phyloP scores from a whole-genome alignment of 2,329 filamentous ascomycete genomes.

The Penicillium sclerotiorum region DNA sequence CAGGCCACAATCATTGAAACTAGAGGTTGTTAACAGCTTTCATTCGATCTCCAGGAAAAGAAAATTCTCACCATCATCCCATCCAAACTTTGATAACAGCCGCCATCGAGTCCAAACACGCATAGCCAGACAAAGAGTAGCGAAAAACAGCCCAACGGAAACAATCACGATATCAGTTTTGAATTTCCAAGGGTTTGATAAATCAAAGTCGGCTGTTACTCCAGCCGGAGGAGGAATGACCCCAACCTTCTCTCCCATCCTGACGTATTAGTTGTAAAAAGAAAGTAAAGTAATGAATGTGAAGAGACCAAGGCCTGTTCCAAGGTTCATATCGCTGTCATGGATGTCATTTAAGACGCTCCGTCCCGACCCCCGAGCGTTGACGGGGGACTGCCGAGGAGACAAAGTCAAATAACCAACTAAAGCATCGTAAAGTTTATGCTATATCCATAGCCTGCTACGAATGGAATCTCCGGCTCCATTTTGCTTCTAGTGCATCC shows the following conservation, averaged over 20 bases:
- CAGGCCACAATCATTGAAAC: constrained; percentile 26
- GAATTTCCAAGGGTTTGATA: constrained; percentile 16
- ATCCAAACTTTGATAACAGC: constrained; percentile 20
- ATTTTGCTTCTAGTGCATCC: constrained; percentile 5
- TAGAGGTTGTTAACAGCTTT: constrained; percentile 10
- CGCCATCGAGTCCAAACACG: constrained; percentile 18
- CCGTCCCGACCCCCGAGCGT: background rate
- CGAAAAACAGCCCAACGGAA: constrained; percentile 10
- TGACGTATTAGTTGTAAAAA: background rate
- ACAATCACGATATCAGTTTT: constrained; percentile 10
- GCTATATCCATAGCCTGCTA: too few species aligned
- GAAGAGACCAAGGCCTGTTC: background rate
- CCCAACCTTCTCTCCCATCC: constrained; percentile 8
- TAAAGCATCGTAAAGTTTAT: too few species aligned
- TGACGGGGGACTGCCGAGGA: background rate
- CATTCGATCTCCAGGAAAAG: background rate
- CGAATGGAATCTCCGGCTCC: too few species aligned
- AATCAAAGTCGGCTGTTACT: constrained; percentile 15
- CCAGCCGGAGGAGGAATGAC: constrained; percentile 13
- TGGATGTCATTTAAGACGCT: constrained; percentile 1
- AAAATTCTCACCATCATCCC: constrained; percentile 24
- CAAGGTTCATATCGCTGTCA: constrained; percentile 6
- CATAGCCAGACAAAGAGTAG: constrained; percentile 12
- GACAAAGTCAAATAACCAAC: background rate
- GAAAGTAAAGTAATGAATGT: background rate